Base-by-base conservation (phyloP, 768 basidiomycete species). In the Crepidotus variabilis region DNA sequence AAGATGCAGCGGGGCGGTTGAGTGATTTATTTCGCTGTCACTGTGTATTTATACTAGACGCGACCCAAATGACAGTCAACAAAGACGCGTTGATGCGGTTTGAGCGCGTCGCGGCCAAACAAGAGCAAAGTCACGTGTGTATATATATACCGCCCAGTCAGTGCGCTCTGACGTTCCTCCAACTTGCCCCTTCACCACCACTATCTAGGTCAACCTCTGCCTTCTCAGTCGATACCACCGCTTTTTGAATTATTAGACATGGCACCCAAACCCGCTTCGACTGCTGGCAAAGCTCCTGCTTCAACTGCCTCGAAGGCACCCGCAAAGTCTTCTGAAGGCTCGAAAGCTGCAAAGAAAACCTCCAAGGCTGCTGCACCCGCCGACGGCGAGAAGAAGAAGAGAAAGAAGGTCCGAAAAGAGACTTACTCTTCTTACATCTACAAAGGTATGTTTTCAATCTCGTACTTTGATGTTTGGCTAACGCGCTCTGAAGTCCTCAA, bases 371-470 rank as follows among this genome's bases (percentile, higher is more conserved):
- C 75, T 55, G 72, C 85, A 6, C 75, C 78, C 36, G 80, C 79
- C 43, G 85, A 84, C 53, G 85, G 82, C 48, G 88, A 92, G 72
- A 91, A 92, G 84, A 94, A 94, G 83, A 88, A 88, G 79, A 78
- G 88, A 65, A 87, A 86, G 75, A 95, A 94, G 82, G 71, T 81
- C 53, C 81, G 92, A 74, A 92, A 92, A 80, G 92, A 94, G 80
- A 93, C 92, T 1, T 94, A 93, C 78, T 88, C 92, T 20, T 91
- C 92, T 33, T 96, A 96, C 80, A 94, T 97, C 72, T 94, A 59
- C 82, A 94, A 93, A 75, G 90, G 90, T 90, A 60, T 52, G 77
- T 72, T 4, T n/a, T 22, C 39, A 21, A 9, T 28, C 14, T 9
- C 39, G 13, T 6, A 28, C 16, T 20, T n/a, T 16, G 22, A n/a